Evolutionary conservation across 2,329 filamentous ascomycete species (phyloP), one percentile per base, ranked within the genome.

Genomic region (Aspergillus texensis): DNA sequence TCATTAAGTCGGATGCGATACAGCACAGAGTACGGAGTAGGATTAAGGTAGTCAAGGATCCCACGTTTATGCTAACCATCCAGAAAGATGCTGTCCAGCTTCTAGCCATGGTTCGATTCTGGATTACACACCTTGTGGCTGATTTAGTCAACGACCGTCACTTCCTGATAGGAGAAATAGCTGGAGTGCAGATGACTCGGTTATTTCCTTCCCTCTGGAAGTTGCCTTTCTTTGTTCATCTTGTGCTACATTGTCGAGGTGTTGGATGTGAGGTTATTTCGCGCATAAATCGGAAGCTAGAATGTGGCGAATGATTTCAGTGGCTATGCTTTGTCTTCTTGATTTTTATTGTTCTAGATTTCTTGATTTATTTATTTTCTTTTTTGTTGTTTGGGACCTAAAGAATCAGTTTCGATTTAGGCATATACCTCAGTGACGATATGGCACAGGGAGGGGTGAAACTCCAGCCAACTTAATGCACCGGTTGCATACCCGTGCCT

Each of bases 21-120:
- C 32, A 54, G 32, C 5, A 3, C 10, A 54, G 21, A 54, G 30
- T 11, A 53, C 19, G 19, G 21, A 54, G 30, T 11, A 53, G 30
- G 50, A 53, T 32, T 54, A 54, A 36, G n/a, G 52, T 54, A 54
- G 52, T 54, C 52, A 54, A 54, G 30, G 30, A 36, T 36, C 52
- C 52, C 52, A 54, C 30, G 52, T 34, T 28, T n/a, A 54, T 28
- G n/a, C 30, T 21, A 54, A 32, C 19, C 19, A 26, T 12, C 19
- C 28, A 54, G 19, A 36, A 21, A 19, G 14, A 9, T 30, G 52
- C 6, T 36, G 14, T 54, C n/a, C 24, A 30, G 46, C 46, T 30
- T 30, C 26, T 50, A 30, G 48, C 48, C 48, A 34, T 52, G 48
- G 4, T 21, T 34, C 48, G 28, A 28, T 30, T 24, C 46, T 21